A percentile compares a stretch with the other conserved stretches of the same genome.
These are phyloP conservation scores for Cyanidiococcus yangmingshanensis DNA, from an alignment of 23 red algal species.

Conservation along the genomic window DNA sequence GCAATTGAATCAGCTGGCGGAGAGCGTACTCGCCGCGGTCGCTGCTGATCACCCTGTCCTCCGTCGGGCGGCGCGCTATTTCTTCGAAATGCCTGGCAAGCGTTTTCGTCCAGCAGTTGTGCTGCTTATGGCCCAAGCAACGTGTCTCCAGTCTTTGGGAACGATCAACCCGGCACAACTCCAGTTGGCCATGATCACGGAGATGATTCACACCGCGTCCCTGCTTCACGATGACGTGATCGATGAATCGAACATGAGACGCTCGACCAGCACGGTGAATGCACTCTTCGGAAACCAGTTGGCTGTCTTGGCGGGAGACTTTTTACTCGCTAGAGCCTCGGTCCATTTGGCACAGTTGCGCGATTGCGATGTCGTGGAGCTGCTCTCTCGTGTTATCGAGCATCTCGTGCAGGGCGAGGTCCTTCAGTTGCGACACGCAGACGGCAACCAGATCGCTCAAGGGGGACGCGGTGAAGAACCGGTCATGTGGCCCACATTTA, in stretches of 20 bases:
- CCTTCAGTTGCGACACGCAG: constrained; percentile 54
- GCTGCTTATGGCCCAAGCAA: constrained; percentile 78
- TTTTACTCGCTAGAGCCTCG: constrained; percentile 80
- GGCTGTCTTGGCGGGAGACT: constrained; percentile 93
- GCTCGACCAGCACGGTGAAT: constrained; percentile 60
- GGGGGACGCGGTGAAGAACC: not conserved
- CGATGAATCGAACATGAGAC: constrained; percentile 68
- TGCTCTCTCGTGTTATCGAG: constrained; percentile 91
- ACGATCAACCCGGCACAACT: constrained; percentile 24
- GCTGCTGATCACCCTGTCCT: constrained; percentile 46
- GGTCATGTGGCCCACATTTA: constrained; percentile 25
- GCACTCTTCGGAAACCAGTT: constrained; percentile 92
- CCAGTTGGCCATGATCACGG: constrained; percentile 81
- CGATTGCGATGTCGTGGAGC: constrained; percentile 89
- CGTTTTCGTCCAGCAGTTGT: constrained; percentile 86
- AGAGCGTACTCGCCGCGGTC: not conserved
- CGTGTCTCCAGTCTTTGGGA: constrained; percentile 24
- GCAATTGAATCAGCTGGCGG: constrained; percentile 10
- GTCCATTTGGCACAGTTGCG: constrained; percentile 66
- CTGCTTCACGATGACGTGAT: constrained; percentile 99
- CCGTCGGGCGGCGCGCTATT: constrained; percentile 60
- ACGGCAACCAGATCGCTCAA: too few species aligned
- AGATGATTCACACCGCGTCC: constrained; percentile 90
- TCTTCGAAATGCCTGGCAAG: constrained; percentile 81
- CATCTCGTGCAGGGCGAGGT: constrained; percentile 93